Conservation (phyloP, 352 stramenopile genomes). For the Globisporangium cederbergense region DNA sequence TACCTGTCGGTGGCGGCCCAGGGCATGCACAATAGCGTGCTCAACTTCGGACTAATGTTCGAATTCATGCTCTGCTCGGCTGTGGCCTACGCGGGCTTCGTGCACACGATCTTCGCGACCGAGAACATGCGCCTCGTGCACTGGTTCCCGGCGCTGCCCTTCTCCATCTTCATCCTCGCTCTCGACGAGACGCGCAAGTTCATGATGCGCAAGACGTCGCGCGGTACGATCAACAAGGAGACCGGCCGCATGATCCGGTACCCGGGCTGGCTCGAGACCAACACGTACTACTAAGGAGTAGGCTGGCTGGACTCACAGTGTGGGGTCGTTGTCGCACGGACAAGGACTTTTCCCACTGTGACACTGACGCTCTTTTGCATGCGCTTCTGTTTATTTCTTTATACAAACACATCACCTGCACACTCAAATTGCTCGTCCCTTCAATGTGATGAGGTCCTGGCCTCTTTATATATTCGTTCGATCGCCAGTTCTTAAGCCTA, state of each 20-base stretch:
- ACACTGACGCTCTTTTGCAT: neutral
- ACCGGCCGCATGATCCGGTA: slow-evolving; percentile 81
- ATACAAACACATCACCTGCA: neutral
- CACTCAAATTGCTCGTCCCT: neutral
- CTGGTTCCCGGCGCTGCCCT: slow-evolving; percentile 90
- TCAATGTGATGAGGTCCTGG: neutral
- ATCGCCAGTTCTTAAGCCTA: neutral
- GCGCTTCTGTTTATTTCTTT: neutral
- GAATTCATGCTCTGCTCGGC: slow-evolving; percentile 87
- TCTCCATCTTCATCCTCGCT: slow-evolving; percentile 84
- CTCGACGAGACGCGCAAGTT: slow-evolving; percentile 92
- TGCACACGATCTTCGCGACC: slow-evolving; percentile 83
- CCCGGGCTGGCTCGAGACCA: slow-evolving; percentile 84
- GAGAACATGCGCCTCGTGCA: slow-evolving; percentile 85
- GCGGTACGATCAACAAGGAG: slow-evolving; percentile 68
- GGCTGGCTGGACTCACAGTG: neutral
- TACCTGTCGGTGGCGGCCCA: slow-evolving; percentile 89
- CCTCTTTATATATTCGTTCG: neutral
- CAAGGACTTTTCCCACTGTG: too few species aligned
- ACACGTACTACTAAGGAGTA: slow-evolving; percentile 84
- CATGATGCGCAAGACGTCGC: slow-evolving; percentile 82
- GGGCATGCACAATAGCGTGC: slow-evolving; percentile 90
- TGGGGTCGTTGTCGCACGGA: too few species aligned
- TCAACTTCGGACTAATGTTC: slow-evolving; percentile 93
- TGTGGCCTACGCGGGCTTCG: slow-evolving; percentile 82